phyloP scores from a whole-genome alignment of 2,329 filamentous ascomycete genomes.

The Hirsutella minnesotensis region DNA sequence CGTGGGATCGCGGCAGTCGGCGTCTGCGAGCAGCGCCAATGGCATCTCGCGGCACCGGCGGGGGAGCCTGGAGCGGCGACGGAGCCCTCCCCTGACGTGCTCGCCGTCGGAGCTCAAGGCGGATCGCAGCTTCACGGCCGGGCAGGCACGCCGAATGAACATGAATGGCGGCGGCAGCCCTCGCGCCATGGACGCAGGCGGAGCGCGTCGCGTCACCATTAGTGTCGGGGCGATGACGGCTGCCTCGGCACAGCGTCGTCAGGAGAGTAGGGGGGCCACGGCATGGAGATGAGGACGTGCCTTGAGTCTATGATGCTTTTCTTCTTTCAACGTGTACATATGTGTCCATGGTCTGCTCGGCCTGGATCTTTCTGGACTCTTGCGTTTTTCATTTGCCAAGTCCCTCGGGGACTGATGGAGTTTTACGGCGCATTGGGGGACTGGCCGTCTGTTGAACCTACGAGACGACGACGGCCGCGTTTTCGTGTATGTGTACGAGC shows the following conservation, averaged over 20 bases:
- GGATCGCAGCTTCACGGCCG: conserved; percentile 34
- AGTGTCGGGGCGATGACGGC: conserved; percentile 15
- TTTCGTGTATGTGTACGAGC: too few species aligned
- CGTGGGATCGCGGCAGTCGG: conserved; percentile 15
- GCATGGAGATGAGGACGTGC: conserved; percentile 19
- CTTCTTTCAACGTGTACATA: too few species aligned
- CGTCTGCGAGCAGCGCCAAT: conserved; percentile 37
- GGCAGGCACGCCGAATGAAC: conserved; percentile 47
- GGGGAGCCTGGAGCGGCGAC: conserved; percentile 35
- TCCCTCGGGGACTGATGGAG: too few species aligned
- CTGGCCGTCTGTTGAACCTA: too few species aligned
- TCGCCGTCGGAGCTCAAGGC: conserved; percentile 30
- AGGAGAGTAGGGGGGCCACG: conserved; percentile 14
- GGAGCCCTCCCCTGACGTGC: conserved; percentile 41
- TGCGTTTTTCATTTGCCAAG: too few species aligned
- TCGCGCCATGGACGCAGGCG: conserved; percentile 9
- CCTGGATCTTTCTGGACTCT: background rate
- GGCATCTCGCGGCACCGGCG: conserved; percentile 43
- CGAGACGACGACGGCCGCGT: too few species aligned
- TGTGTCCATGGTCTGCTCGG: background rate
- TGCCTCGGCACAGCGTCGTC: conserved; percentile 14
- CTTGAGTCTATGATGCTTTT: too few species aligned
- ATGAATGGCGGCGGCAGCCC: conserved; percentile 29
- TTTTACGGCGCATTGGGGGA: too few species aligned
- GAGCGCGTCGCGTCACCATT: conserved; percentile 25